These are phyloP conservation scores for Coniochaeta hoffmannii DNA, from an alignment of 2,329 filamentous ascomycete genomes.

Conservation along the genomic window DNA sequence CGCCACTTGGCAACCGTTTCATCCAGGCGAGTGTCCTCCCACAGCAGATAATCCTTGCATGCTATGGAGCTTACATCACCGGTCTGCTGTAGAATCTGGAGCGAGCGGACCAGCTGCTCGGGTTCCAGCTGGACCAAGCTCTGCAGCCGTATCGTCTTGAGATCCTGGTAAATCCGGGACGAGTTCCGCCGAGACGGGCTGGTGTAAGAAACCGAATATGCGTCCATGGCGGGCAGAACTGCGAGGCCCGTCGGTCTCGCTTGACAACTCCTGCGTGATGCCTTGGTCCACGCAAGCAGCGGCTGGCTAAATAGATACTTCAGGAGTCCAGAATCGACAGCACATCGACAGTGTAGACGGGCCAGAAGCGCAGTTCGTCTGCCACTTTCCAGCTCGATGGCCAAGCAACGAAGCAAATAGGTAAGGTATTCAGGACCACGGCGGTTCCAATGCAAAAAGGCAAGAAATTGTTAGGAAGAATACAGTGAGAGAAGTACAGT, in stretches of 20 bases:
- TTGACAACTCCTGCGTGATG: too few species aligned
- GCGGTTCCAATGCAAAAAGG: not conserved
- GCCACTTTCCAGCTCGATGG: not conserved
- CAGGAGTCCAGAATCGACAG: too few species aligned
- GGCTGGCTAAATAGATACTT: not conserved
- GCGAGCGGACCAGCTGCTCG: slow-evolving; percentile 20
- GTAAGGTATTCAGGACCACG: not conserved
- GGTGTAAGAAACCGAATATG: slow-evolving; percentile 42
- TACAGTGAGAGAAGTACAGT: not conserved
- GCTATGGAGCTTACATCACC: slow-evolving; percentile 11
- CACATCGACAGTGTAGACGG: too few species aligned
- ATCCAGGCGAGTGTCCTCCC: not conserved
- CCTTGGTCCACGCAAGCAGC: not conserved
- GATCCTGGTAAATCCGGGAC: slow-evolving; percentile 43
- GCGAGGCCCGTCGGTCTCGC: not conserved
- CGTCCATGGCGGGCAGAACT: slow-evolving; percentile 33
- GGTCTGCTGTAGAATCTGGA: slow-evolving; percentile 8
- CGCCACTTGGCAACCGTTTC: not conserved
- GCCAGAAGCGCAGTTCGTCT: too few species aligned
- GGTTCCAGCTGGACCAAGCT: slow-evolving; percentile 23
- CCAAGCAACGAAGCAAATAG: not conserved
- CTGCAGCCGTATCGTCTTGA: slow-evolving; percentile 32
- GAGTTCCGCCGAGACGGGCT: slow-evolving; percentile 33
- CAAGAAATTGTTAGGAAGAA: not conserved
- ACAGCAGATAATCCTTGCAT: not conserved